phyloP scores from a whole-genome alignment of 208 protist species.

The Wallacemonas sp. region DNA sequence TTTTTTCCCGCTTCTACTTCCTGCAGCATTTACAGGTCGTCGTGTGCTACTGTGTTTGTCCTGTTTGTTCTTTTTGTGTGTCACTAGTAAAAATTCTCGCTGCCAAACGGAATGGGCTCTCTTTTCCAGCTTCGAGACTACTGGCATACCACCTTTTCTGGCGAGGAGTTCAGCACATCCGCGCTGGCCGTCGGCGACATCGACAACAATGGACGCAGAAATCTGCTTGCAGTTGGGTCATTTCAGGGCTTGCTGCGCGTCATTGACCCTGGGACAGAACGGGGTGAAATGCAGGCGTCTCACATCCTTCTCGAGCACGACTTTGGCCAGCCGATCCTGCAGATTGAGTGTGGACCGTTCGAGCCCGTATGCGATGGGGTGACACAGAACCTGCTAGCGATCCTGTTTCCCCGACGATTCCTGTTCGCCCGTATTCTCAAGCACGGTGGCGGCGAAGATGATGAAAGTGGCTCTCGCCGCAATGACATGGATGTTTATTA shows the following conservation, averaged over 20 bases:
- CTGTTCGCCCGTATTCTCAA: constrained; percentile 51
- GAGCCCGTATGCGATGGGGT: constrained; percentile 31
- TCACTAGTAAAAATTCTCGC: too few relatives aligned
- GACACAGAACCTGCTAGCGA: constrained; percentile 59
- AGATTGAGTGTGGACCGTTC: constrained; percentile 79
- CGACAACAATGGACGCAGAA: constrained; percentile 53
- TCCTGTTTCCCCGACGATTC: constrained; percentile 83
- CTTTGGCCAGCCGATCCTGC: constrained; percentile 86
- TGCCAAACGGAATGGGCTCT: constrained; percentile 90
- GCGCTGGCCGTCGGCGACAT: constrained; percentile 70
- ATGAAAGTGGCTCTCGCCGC: not conserved
- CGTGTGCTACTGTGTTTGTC: constrained; percentile 9
- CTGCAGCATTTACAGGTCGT: not conserved
- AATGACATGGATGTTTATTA: constrained; percentile 26
- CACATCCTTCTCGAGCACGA: constrained; percentile 88
- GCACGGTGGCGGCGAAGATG: constrained; percentile 4
- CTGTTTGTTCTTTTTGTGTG: constrained; percentile 13
- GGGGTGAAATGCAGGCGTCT: constrained; percentile 47
- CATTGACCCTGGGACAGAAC: constrained; percentile 50
- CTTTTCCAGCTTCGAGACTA: constrained; percentile 91
- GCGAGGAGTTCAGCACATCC: constrained; percentile 78
- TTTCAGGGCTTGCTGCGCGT: constrained; percentile 88
- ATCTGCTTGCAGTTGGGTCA: constrained; percentile 81
- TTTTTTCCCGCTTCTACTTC: not conserved
- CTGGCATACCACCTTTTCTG: constrained; percentile 78